phyloP scores from a whole-genome alignment of 495 filamentous ascomycete genomes.

The Amniculicola lignicola region DNA sequence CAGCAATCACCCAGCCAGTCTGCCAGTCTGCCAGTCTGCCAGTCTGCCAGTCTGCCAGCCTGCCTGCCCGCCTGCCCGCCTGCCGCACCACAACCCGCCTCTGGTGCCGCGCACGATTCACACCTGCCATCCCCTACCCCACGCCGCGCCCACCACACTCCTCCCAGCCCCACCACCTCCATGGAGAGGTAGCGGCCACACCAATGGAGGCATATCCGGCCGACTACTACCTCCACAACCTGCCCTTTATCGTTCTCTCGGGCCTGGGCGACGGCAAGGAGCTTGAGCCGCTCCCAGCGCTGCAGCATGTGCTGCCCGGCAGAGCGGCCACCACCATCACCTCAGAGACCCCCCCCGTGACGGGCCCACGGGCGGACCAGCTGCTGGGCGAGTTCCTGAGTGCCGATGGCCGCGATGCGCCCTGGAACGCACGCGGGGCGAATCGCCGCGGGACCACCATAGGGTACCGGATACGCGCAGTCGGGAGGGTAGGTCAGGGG shows the following conservation, averaged over 20 bases:
- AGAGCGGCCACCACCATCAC: slow-evolving; percentile 53
- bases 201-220: slow-evolving; percentile 83
- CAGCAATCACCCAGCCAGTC: too few species aligned
- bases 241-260: slow-evolving; percentile 75
- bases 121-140: too few species aligned
- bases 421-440: slow-evolving; percentile 55
- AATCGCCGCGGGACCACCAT: slow-evolving; percentile 38
- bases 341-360: slow-evolving; percentile 66
- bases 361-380: slow-evolving; percentile 59
- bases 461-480: slow-evolving; percentile 62
- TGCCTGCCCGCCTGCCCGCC: too few species aligned
- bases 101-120: too few species aligned
- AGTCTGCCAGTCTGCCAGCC: too few species aligned
- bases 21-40: too few species aligned
- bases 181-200: slow-evolving; percentile 25
- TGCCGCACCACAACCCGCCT: too few species aligned
- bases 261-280: slow-evolving; percentile 54
- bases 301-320: slow-evolving; percentile 50
- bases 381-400: slow-evolving; percentile 67
- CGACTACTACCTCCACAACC: slow-evolving; percentile 75
- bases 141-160: background rate
- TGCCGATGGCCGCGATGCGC: slow-evolving; percentile 58
- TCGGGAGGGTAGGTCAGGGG: slow-evolving; percentile 69
- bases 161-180: slow-evolving; percentile 3
- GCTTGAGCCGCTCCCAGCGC: slow-evolving; percentile 13